phyloP scores from a whole-genome alignment of 306 rosid species.

The Trifolium dubium region DNA sequence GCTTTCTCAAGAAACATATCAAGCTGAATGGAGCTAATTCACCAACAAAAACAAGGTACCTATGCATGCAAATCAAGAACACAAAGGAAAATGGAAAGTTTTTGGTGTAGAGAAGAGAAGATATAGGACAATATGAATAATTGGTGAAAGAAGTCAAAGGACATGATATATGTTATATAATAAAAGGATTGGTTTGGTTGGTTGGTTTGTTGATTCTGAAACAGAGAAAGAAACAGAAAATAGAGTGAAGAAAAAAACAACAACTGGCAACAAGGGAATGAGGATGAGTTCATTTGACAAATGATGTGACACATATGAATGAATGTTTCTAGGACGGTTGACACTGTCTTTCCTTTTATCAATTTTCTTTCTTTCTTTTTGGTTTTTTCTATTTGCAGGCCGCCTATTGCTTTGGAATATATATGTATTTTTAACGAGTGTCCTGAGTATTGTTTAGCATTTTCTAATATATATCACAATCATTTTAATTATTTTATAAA shows the following conservation, averaged over 20 bases:
- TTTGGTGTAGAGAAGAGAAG: constrained; percentile 42
- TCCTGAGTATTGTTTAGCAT: too few relatives aligned
- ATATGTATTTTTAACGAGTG: too few relatives aligned
- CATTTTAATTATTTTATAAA: too few relatives aligned
- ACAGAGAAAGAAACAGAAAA: constrained; percentile 32
- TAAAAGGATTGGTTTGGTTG: too few relatives aligned
- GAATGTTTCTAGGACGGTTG: constrained; percentile 48
- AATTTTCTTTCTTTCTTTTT: neutral
- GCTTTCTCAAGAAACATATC: constrained; percentile 35
- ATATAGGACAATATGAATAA: constrained; percentile 6
- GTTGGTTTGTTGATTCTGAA: constrained; percentile 23
- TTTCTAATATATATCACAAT: neutral
- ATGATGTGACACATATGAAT: constrained; percentile 18
- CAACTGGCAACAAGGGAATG: constrained; percentile 57
- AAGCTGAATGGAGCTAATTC: constrained; percentile 12
- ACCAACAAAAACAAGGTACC: neutral
- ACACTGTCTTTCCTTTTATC: constrained; percentile 25
- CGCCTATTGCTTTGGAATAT: constrained; percentile 4
- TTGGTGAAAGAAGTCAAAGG: constrained; percentile 52
- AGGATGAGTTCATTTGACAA: constrained; percentile 39
- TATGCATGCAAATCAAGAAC: constrained; percentile 11
- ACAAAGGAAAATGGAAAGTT: constrained; percentile 20
- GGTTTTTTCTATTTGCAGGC: constrained; percentile 39
- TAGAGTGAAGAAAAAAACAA: constrained; percentile 28
- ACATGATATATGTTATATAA: constrained; percentile 39